Conservation (phyloP, 2,329 filamentous ascomycete genomes). For the Fusarium decemcellulare region DNA sequence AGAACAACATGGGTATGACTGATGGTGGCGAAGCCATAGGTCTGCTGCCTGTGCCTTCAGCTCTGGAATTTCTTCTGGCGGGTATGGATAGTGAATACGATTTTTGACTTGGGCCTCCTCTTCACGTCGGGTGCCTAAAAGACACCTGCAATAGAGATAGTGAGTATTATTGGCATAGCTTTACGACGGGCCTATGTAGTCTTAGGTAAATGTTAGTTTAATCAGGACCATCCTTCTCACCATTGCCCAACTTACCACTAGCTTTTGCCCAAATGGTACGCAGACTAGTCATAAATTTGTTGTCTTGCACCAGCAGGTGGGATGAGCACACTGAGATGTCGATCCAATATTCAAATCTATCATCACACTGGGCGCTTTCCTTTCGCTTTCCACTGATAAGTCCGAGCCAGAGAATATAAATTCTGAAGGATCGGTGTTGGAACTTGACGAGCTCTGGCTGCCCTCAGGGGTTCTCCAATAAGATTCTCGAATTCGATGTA, state of each 20-base stretch:
- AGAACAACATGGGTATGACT: conserved; percentile 24
- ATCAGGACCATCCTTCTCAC: no score
- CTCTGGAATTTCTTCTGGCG: conserved; percentile 50
- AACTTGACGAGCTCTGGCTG: conserved; percentile 34
- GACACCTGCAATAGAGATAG: background rate
- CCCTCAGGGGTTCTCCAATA: conserved; percentile 43
- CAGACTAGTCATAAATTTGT: no score
- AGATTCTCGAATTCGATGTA: conserved; percentile 46
- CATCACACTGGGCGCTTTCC: conserved; percentile 14
- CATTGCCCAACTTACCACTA: no score
- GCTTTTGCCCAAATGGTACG: no score
- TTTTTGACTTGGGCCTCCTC: conserved; percentile 16
- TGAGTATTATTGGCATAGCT: background rate
- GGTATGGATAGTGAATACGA: conserved; percentile 48
- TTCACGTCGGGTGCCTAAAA: no score
- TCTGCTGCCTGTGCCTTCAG: conserved; percentile 47
- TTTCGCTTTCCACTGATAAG: conserved; percentile 43
- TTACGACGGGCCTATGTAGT: no score
- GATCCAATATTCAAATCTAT: background rate
- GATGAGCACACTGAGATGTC: background rate
- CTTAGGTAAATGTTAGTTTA: no score
- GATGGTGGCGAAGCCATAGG: conserved; percentile 25
- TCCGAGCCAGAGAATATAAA: conserved; percentile 38
- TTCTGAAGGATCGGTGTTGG: conserved; percentile 33
- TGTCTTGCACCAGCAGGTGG: no score